Base-by-base conservation (phyloP, 371 early-diverging fungal genomes). In the Haplosporangium sp. region DNA sequence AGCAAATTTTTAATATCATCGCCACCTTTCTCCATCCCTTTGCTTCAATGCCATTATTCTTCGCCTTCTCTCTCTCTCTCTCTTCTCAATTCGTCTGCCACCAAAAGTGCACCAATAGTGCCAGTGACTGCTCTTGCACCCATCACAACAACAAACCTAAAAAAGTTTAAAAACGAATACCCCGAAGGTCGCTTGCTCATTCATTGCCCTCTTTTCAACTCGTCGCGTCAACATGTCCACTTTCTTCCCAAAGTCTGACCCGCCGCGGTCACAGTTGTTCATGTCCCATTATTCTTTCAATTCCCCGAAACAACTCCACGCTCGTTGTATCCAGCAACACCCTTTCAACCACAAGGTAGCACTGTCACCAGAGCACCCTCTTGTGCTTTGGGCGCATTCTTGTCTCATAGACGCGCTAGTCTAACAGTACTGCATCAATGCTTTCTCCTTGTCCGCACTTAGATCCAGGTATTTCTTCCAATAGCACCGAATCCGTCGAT, bases 271-370 rank as follows among this genome's bases (percentile, higher is more conserved):
- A 9, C 59, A 73, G 23, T 66, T 69, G 47, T 69, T 66, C 75
- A 58, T 83, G 56, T 69, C 81, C 21, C 81, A 74, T 41, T 79
- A 73, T 53, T 79, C 80, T 0, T 73, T 81, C 67, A 59, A 64
- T 51, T 69, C 74, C 6, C 55, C 60, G 23, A 81, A 79, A 14
- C 67, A 79, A 23, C 60, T 79, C 4, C 83, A 83, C 57, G 51
- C 52, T 10, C 47, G 62, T 5, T 43, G 79, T 12, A 86, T 89
- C 40, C 59, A 79, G 16, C 59, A 72, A 5, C 89, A 89, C 62
- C 83, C 86, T 14, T 89, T 86, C 48, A 89, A 89, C 73, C 82
- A 85, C 62, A 73, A 75, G 57, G 86, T 87, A 84, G 18, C 9
- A 54, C 8, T 14, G 1, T 29, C 29, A 29, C 29, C 29, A 29